Percentiles rank a stretch among this genome's conserved stretches.
phyloP scores from a whole-genome alignment of 2,329 filamentous ascomycete genomes.

The Trichoderma sp. region DNA sequence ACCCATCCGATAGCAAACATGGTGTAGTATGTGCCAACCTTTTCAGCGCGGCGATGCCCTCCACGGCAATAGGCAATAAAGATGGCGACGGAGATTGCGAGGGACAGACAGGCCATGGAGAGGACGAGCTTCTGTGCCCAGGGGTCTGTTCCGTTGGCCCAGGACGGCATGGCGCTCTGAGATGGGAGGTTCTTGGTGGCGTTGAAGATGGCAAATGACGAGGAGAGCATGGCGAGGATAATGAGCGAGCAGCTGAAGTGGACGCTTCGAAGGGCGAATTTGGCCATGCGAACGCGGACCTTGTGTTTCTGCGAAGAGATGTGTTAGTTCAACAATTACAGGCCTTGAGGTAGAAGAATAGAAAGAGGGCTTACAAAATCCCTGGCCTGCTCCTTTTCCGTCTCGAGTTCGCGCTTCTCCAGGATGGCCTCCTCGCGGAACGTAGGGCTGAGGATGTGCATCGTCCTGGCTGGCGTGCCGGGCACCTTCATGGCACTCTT shows the following conservation, averaged over 20 bases:
- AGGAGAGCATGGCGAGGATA: conserved; percentile 84
- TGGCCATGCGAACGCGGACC: conserved; percentile 86
- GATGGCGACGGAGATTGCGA: conserved; percentile 76
- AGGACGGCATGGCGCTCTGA: conserved; percentile 81
- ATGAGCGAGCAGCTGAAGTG: conserved; percentile 98
- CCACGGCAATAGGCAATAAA: conserved; percentile 87
- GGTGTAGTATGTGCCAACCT: conserved; percentile 93
- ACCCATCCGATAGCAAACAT: conserved; percentile 85
- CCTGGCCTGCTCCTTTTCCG: conserved; percentile 83
- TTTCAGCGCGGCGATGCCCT: conserved; percentile 86
- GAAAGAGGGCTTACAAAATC: conserved; percentile 73
- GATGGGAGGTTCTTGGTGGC: conserved; percentile 74
- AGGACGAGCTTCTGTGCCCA: conserved; percentile 93
- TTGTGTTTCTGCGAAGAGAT: conserved; percentile 75
- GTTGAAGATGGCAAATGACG: conserved; percentile 92
- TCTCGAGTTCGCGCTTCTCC: conserved; percentile 79
- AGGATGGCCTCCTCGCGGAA: conserved; percentile 86
- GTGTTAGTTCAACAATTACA: not conserved
- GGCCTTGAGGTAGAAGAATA: not conserved
- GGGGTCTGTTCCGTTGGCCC: conserved; percentile 71
- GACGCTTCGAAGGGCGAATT: conserved; percentile 91
- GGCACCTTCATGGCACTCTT: conserved; percentile 91
- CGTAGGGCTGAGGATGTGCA: conserved; percentile 87
- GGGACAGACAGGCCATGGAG: conserved; percentile 76
- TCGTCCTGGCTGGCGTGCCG: conserved; percentile 73